Evolutionary conservation across 1,139 yeast species (phyloP), one percentile per base, ranked within the genome.

Genomic region (Geotrichum histeridarum): DNA sequence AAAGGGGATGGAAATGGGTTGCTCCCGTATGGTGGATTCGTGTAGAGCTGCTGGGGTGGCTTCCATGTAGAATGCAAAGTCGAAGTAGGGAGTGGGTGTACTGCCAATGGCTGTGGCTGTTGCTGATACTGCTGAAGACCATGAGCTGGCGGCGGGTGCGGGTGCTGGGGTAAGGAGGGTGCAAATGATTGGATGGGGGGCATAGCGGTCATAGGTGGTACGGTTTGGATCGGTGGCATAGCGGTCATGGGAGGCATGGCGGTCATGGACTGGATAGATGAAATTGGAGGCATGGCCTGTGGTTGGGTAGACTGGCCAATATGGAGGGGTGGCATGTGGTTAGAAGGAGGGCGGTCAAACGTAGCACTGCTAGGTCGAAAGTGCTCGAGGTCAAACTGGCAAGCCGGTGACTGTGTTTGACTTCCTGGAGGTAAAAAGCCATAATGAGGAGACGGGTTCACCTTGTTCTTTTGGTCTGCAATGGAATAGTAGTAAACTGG

Each of bases 391-490:
- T 45, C 48, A 45, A 45, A 45, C 32, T 27, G 41, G 33, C 27
- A 47, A 8, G 43, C 43, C 12, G 50, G 50, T 14, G 50, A 47
- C 31, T 47, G 50, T 1, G 36, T 27, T 47, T 27, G 43, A 30
- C 43, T 30, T 4, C 36, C 43, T 3, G 52, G 48, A 18, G 52
- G 52, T 11, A 49, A 31, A 32, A 39, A 22, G n/a, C 52, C 52
- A 37, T 22, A 49, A 12, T 49, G 52, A 8, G 52, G 52, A n/a
- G 47, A 42, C 12, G 52, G 52, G 30, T 42, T 42, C 11, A 42
- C 15, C 36, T 49, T 49, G 42, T 49, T 35, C 31, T 49, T 49
- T 14, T 49, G 52, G 18, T 49, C 52, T n/a, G 46, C 52, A 17
- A 49, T 27, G n/a, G 47, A 22, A 37, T 49, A 49, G 27, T 49